Base-by-base conservation (phyloP, 768 basidiomycete genomes). In the Calocera viscosa region DNA sequence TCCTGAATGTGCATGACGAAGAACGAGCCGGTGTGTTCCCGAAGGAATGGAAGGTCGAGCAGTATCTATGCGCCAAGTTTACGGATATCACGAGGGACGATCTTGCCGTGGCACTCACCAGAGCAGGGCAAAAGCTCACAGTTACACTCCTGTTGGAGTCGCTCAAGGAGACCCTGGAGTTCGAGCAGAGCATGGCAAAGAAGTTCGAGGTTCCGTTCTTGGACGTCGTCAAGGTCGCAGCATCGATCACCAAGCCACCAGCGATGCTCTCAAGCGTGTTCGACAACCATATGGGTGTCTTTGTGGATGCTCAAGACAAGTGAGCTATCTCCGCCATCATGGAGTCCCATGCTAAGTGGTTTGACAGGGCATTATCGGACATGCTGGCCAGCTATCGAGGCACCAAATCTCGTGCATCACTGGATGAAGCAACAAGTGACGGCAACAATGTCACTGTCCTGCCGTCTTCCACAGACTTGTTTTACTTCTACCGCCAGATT, bases 231-330 rank as follows among this genome's bases (percentile, higher is more conserved):
- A 17, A 28, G 1, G 28, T 28, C 32, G 8, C 22, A 0, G 26
- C 53, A 8, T 60, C 53, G 10, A 60, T 60, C 19, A 32, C 53
- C 2, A 60, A 60, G 53, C 53, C 53, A 32, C 70, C 73, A 30
- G 87, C 84, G 72, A 79, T 87, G 0, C 89, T 99, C 43, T 89
- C 92, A 0, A 82, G 88, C n/a, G 87, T 91, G 3, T 97, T 97
- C 73, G 95, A 97, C 68, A 83, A 89, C 0, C 89, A 96, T 75
- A 91, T 98, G 81, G 81, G 85, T 28, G 85, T 99, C 40, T 98
- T 95, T 72, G 88, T 98, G 49, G 91, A 96, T 67, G 94, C 96
- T 34, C 96, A 98, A 74, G 93, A 97, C 81, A 92, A 88, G 93
- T 91, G 69, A 38, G 82, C 72, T 49, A 2, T 39, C n/a, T 68